These are phyloP conservation scores for Margaritispora aquatica DNA, from an alignment of 495 filamentous ascomycete genomes.

Conservation along the genomic window DNA sequence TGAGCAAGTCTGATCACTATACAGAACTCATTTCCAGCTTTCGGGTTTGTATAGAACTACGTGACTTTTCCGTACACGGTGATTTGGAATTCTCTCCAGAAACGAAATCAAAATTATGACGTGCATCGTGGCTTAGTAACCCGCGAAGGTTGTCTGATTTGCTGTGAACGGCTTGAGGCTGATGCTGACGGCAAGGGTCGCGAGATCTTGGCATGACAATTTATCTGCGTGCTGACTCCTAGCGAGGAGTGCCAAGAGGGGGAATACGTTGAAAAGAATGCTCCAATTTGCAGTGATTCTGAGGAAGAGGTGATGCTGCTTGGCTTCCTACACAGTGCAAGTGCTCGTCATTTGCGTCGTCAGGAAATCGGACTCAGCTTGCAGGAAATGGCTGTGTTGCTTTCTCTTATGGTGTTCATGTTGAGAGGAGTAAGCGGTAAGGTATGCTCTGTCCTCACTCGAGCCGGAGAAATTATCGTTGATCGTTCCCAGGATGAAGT, in stretches of 20 bases:
- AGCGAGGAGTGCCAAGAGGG: neutral
- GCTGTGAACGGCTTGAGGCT: neutral
- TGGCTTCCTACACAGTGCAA: no score
- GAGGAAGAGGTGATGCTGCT: neutral
- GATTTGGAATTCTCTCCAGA: neutral
- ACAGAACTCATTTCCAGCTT: neutral
- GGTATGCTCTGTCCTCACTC: no score
- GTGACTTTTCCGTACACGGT: neutral
- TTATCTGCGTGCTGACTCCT: neutral
- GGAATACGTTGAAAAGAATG: neutral
- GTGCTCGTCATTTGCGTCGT: no score
- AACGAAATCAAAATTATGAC: neutral
- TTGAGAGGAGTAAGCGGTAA: no score
- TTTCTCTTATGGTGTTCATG: no score
- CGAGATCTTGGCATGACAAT: neutral
- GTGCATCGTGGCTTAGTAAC: neutral
- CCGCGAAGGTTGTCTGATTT: neutral
- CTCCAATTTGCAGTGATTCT: neutral
- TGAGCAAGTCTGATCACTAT: neutral
- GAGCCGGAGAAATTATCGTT: no score
- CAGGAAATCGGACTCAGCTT: no score
- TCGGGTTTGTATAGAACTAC: no score
- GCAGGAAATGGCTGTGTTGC: no score
- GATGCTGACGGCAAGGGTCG: neutral
- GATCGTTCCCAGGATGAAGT: no score